Conservation (phyloP, 192 early-diverging fungal species). For the Chytriomyces hyalinus region DNA sequence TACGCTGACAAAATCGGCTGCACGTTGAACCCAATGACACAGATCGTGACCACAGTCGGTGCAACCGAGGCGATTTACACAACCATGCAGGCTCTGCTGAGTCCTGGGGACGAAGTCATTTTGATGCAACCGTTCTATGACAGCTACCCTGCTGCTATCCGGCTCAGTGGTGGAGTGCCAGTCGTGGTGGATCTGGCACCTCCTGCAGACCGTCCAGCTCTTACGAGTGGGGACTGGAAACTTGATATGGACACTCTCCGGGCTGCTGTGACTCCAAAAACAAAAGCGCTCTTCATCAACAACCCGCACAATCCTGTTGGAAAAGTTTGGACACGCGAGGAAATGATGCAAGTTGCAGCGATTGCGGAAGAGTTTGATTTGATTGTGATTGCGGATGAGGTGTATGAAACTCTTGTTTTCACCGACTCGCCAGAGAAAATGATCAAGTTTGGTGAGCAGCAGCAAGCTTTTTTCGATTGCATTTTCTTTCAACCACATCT, state of each 20-base stretch:
- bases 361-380: constrained; percentile 83
- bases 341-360: constrained; percentile 76
- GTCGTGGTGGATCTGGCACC: constrained; percentile 83
- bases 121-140: constrained; percentile 97
- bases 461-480: no score
- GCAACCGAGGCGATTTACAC: constrained; percentile 87
- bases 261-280: constrained; percentile 72
- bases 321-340: constrained; percentile 31
- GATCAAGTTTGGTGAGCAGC: constrained; percentile 59
- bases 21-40: constrained; percentile 72
- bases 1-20: constrained; percentile 75
- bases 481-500: not conserved
- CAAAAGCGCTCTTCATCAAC: constrained; percentile 90
- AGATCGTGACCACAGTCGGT: constrained; percentile 89
- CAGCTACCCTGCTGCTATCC: constrained; percentile 76
- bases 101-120: constrained; percentile 85
- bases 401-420: constrained; percentile 90
- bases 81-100: constrained; percentile 71
- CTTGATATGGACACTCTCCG: constrained; percentile 83
- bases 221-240: constrained; percentile 82
- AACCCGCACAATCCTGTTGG: constrained; percentile 92
- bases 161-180: constrained; percentile 85
- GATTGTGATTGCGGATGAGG: constrained; percentile 90
- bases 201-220: constrained; percentile 41
- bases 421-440: constrained; percentile 53